Evolutionary conservation across 2,329 filamentous ascomycete genomes (phyloP), one percentile per base, ranked within the genome.

Genomic region (Allantophomopsis cytisporea): DNA sequence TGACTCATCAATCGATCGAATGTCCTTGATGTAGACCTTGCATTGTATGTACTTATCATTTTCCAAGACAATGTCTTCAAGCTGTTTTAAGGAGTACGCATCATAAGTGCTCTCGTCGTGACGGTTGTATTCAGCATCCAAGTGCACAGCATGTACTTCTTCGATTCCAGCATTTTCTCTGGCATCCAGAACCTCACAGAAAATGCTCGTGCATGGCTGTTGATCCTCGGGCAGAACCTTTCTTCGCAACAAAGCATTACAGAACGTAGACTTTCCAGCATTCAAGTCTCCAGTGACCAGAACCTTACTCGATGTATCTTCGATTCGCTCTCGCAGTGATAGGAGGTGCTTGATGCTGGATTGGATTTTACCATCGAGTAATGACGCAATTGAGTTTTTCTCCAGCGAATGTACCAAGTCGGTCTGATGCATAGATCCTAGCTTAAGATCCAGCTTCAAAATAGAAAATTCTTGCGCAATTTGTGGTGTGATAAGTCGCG

Each of bases 251-350:
- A 98, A 66, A n/a, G 91, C 91, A 60, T 98, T 98, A 64, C 91
- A 98, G 53, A 98, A 98, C 1, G 91, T 98, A 4, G 91, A 98
- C 57, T 98, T 98, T 54, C 91, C 91, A 7, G 91, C 89, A 55
- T 98, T 98, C 39, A 98, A 62, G 56, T 98, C 91, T 53, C 91
- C 91, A 0, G 91, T 98, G 14, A 98, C 80, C 42, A 98, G 64
- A 1, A 98, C 91, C 59, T 98, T 98, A 62, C 89, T 96, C 4
- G 89, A 85, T 0, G 86, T 96, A 59, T 98, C 91, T 57, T 96
- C 91, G 45, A 98, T 98, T 39, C 91, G 80, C 48, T 96, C 91
- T 43, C 87, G 79, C 28, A 98, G 68, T 0, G 84, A 78, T 41
- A 85, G 70, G 2, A 98, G 71, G 60, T 98, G 91, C 51, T 87